A percentile compares a stretch with the other conserved stretches of the same genome.
phyloP scores from a whole-genome alignment of 352 stramenopile genomes.

The Globisporangium orthogonon region DNA sequence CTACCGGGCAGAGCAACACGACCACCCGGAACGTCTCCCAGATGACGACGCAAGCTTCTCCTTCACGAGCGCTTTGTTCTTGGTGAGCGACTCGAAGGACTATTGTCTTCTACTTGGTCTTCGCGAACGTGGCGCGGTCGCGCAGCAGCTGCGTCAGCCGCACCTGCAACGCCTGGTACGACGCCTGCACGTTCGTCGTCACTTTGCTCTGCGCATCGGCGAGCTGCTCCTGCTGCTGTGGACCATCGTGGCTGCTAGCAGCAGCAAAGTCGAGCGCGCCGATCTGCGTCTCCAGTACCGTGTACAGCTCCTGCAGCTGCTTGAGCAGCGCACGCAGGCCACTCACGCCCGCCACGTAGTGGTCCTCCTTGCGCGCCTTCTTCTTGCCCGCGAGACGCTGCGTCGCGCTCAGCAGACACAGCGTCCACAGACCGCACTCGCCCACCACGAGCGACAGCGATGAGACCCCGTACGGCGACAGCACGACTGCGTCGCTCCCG shows the following conservation, averaged over 20 bases:
- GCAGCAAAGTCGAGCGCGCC: constrained; percentile 20
- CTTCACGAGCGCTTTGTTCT: too few relatives aligned
- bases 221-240: constrained; percentile 3
- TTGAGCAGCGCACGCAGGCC: constrained; percentile 54
- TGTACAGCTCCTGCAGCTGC: constrained; percentile 45
- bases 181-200: constrained; percentile 28
- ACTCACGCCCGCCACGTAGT: constrained; percentile 13
- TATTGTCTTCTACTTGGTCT: constrained; percentile 1
- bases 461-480: constrained; percentile 52
- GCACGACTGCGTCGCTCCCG: not conserved
- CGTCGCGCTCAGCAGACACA: constrained; percentile 36
- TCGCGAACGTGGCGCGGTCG: constrained; percentile 17
- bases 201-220: constrained; percentile 22
- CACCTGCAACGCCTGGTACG: constrained; percentile 29
- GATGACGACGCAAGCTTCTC: too few relatives aligned
- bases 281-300: constrained; percentile 30
- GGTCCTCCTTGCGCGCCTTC: constrained; percentile 63
- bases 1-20: too few relatives aligned
- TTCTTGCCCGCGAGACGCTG: constrained; percentile 46
- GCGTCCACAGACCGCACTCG: constrained; percentile 52
- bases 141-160: constrained; percentile 27
- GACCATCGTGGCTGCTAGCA: not conserved
- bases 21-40: too few relatives aligned
- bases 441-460: constrained; percentile 42
- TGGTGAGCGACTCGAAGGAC: too few relatives aligned